These are phyloP conservation scores for Eucommia ulmoides DNA, from an alignment of 257 asterid species.

Conservation along the genomic window DNA sequence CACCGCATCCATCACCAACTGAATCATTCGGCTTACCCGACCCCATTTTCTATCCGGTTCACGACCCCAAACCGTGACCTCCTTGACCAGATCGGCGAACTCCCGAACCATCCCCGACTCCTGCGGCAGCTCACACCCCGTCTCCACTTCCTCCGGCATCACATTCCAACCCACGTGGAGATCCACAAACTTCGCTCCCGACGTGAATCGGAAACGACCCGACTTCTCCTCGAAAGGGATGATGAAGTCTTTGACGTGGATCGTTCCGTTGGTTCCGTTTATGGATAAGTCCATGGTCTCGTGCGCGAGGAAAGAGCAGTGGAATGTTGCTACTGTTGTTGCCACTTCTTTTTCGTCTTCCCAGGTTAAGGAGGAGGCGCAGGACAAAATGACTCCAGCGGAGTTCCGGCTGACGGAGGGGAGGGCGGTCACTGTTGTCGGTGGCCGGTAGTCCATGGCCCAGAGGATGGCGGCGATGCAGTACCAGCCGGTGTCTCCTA, in stretches of 20 bases:
- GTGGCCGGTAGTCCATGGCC: slow-evolving; percentile 53
- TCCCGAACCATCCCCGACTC: slow-evolving; percentile 58
- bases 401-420: slow-evolving; percentile 34
- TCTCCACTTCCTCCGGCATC: slow-evolving; percentile 39
- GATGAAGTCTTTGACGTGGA: slow-evolving; percentile 37
- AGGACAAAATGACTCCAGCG: slow-evolving; percentile 49
- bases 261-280: slow-evolving; percentile 39
- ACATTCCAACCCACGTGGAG: slow-evolving; percentile 62
- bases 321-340: slow-evolving; percentile 53
- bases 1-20: slow-evolving; percentile 64
- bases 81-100: slow-evolving; percentile 42
- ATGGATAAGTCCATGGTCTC: slow-evolving; percentile 51
- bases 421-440: slow-evolving; percentile 51
- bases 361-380: slow-evolving; percentile 61
- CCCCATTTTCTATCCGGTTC: slow-evolving; percentile 55
- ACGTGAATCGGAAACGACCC: slow-evolving; percentile 37
- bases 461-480: slow-evolving; percentile 65
- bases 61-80: slow-evolving; percentile 15
- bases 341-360: slow-evolving; percentile 39
- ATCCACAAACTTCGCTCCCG: slow-evolving; percentile 51
- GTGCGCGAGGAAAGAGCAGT: slow-evolving; percentile 42
- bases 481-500: slow-evolving; percentile 84
- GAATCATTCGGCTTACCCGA: slow-evolving; percentile 38
- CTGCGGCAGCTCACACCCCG: slow-evolving; percentile 40
- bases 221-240: slow-evolving; percentile 38